Evolutionary conservation across 495 filamentous ascomycete species (phyloP).

Genomic region (Annulohypoxylon bovei): DNA sequence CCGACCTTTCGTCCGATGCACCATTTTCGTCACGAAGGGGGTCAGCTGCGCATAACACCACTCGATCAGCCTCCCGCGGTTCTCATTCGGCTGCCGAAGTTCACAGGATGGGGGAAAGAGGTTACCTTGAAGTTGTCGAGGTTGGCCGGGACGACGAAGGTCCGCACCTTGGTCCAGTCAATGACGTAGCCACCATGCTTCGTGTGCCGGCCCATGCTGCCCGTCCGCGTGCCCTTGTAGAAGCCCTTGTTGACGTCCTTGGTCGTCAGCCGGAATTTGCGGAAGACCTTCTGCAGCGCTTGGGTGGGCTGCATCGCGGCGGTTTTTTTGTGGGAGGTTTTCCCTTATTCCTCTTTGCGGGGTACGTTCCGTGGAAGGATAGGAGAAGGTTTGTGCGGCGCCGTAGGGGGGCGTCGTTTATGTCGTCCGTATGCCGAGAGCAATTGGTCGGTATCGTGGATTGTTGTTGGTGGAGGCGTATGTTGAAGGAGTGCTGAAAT

Average conservation of each 20-base stretch:
- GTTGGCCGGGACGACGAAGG: constrained; percentile 79
- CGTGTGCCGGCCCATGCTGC: constrained; percentile 86
- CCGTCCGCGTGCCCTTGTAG: constrained; percentile 94
- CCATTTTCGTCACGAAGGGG: constrained; percentile 80
- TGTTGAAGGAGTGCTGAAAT: not conserved
- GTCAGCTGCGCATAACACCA: constrained; percentile 71
- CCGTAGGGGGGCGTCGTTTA: not conserved
- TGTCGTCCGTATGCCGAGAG: not conserved
- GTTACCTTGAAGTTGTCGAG: constrained; percentile 76
- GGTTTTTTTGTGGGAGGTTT: constrained; percentile 3
- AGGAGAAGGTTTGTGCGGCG: not conserved
- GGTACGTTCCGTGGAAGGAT: not conserved
- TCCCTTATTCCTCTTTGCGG: not conserved
- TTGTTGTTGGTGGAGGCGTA: not conserved
- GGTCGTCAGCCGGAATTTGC: constrained; percentile 81
- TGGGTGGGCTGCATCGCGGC: constrained; percentile 73
- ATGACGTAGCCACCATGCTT: constrained; percentile 85
- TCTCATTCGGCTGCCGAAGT: not conserved
- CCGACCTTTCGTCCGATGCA: constrained; percentile 59
- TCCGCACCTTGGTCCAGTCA: constrained; percentile 87
- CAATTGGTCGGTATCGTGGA: not conserved
- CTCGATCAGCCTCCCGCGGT: constrained; percentile 15
- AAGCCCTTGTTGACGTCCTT: constrained; percentile 92
- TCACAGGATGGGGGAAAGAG: not conserved
- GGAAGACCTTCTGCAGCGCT: constrained; percentile 69